These are phyloP conservation scores for Sarcodon aspratus DNA, from an alignment of 768 basidiomycete genomes.

Conservation along the genomic window DNA sequence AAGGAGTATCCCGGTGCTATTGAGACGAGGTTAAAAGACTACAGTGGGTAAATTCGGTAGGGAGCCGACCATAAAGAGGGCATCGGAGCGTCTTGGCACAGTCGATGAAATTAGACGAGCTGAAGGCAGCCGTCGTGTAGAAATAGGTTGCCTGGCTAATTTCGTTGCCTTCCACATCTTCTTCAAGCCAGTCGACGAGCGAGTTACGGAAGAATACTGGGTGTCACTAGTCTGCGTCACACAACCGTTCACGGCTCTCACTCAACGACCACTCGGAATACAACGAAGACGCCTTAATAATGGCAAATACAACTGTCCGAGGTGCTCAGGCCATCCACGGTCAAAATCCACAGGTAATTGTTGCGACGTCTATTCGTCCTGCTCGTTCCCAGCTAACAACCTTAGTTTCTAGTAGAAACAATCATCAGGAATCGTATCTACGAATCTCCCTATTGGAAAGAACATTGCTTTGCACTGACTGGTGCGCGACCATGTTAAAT, in stretches of 20 bases:
- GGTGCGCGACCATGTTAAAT: constrained; percentile 30
- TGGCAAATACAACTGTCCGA: constrained; percentile 89
- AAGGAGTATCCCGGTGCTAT: constrained; percentile 89
- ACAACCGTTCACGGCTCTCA: background rate
- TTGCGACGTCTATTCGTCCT: background rate
- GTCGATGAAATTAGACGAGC: constrained; percentile 26
- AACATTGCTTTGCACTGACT: constrained; percentile 95
- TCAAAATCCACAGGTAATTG: constrained; percentile 83
- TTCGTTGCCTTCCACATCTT: constrained; percentile 1
- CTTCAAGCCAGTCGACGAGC: background rate
- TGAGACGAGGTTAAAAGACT: constrained; percentile 8
- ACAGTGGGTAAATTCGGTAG: constrained; percentile 43
- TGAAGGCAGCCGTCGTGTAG: constrained; percentile 1
- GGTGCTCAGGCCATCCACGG: constrained; percentile 91
- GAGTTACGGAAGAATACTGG: background rate
- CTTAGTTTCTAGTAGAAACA: constrained; percentile 86
- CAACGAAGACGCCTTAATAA: constrained; percentile 22
- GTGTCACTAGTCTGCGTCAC: background rate
- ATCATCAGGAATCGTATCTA: constrained; percentile 95
- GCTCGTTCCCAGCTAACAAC: constrained; percentile 11
- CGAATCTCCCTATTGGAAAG: constrained; percentile 94
- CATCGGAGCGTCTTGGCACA: constrained; percentile 53
- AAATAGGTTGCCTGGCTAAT: constrained; percentile 7
- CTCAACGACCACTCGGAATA: background rate
- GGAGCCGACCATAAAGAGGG: constrained; percentile 81